A percentile compares a stretch with the other conserved stretches of the same genome.
These are phyloP conservation scores for Leucogyrophana mollusca DNA, from an alignment of 768 basidiomycete species.

Conservation along the genomic window DNA sequence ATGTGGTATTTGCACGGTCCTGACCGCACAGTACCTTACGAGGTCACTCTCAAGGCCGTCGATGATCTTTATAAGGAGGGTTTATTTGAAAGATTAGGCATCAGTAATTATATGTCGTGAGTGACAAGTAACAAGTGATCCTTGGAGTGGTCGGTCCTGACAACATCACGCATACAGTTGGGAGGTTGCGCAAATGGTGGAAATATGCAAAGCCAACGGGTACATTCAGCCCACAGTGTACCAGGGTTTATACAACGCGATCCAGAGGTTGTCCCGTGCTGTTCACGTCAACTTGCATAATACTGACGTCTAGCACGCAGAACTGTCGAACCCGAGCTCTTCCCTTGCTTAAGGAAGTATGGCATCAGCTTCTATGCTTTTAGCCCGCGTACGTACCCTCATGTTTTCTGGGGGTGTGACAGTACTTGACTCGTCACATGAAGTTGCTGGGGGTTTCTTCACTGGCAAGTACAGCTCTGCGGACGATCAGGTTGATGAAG, in stretches of 20 bases:
- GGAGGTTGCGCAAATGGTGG: slow-evolving; percentile 35
- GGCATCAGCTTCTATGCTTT: slow-evolving; percentile 32
- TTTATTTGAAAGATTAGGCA: slow-evolving; percentile 17
- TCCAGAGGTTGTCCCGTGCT: slow-evolving; percentile 12
- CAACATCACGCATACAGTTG: slow-evolving; percentile 12
- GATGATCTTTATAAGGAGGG: slow-evolving; percentile 25
- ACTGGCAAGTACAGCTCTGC: slow-evolving; percentile 37
- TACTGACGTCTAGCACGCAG: neutral
- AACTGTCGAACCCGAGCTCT: slow-evolving; percentile 8
- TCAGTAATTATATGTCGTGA: slow-evolving; percentile 21
- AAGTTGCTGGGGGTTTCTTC: slow-evolving; percentile 38
- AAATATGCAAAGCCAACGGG: slow-evolving; percentile 21
- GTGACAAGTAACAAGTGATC: slow-evolving; percentile 2
- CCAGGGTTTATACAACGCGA: slow-evolving; percentile 24
- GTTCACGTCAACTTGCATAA: neutral
- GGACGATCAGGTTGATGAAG: slow-evolving; percentile 42
- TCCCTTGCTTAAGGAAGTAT: slow-evolving; percentile 25
- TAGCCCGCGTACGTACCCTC: slow-evolving; percentile 25
- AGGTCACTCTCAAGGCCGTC: slow-evolving; percentile 19
- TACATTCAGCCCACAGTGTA: slow-evolving; percentile 27
- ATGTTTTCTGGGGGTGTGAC: neutral
- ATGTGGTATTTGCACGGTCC: slow-evolving; percentile 18
- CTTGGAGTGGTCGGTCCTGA: slow-evolving; percentile 13
- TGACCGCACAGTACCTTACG: slow-evolving; percentile 20
- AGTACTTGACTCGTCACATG: neutral